Base-by-base conservation (phyloP, 2,329 filamentous ascomycete genomes). In the Aureobasidium sp. region DNA sequence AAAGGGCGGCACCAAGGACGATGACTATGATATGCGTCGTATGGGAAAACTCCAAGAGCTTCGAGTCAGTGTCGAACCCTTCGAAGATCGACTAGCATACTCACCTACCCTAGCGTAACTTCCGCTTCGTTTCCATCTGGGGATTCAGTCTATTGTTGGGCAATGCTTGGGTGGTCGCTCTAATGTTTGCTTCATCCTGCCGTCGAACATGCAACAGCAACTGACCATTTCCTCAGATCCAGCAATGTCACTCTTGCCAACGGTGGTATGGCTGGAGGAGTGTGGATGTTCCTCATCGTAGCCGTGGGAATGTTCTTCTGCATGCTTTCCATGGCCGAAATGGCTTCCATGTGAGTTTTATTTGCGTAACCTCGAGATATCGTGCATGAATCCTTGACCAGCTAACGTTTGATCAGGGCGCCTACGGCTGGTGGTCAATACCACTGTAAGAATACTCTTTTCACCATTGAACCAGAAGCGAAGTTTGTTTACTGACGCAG, bases 211-310 rank as follows among this genome's bases (percentile, higher is more conserved):
- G 16, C 73, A 72, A 69, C 79, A 59, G 78, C 78, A 81, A 81
- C 63, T 71, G 74, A 11, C 77, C 77, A 64, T 66, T 14, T 57
- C 9, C 76, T 77, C 2, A 79, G 79, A 11, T 68, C 82, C 25
- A 77, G 77, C 2, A 81, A 82, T 59, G 76, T 76, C 25, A 78
- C 78, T 61, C 76, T 79, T 11, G 61, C 64, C n/a, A 64, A 64
- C 53, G 69, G 69, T 27, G 69, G 69, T 5, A 58, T 66, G 37
- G 68, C 66, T 8, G 69, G 69, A 5, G 58, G 69, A 16, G 64
- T 70, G 49, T 71, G 68, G 68, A 65, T 61, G 14, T 63, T 64
- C n/a, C 50, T 71, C n/a, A 66, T 66, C 62, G 68, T 66, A 2
- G 66, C 67, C n/a, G 53, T 51, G 21, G 66, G 67, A 10, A 68